These are phyloP conservation scores for Lunasporangiospora selenospora DNA, from an alignment of 192 early-diverging fungal genomes.

Conservation along the genomic window DNA sequence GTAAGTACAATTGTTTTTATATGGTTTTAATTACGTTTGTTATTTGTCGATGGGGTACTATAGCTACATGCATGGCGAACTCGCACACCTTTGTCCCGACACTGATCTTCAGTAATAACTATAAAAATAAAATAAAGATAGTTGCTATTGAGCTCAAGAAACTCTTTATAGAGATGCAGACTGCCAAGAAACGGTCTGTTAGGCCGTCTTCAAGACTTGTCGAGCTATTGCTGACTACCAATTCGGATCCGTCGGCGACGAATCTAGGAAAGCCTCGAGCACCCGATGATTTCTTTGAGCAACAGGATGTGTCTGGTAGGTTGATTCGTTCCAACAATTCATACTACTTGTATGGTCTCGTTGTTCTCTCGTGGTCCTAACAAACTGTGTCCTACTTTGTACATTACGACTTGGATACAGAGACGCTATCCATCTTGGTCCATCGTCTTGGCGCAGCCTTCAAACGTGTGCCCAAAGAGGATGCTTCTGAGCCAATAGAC, in stretches of 20 bases:
- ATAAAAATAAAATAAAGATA: slow-evolving; percentile 36
- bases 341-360: too few species aligned
- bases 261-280: neutral
- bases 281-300: slow-evolving; percentile 19
- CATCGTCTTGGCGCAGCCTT: slow-evolving; percentile 67
- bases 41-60: slow-evolving; percentile 60
- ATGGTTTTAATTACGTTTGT: neutral
- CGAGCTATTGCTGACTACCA: slow-evolving; percentile 47
- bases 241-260: neutral
- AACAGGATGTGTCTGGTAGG: slow-evolving; percentile 76
- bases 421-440: slow-evolving; percentile 77
- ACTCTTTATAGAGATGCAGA: slow-evolving; percentile 17
- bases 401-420: slow-evolving; percentile 45
- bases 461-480: slow-evolving; percentile 32
- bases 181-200: slow-evolving; percentile 11
- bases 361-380: too few species aligned
- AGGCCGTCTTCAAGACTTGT: slow-evolving; percentile 23
- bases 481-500: slow-evolving; percentile 12
- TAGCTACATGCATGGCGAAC: slow-evolving; percentile 58
- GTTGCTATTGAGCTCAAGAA: slow-evolving; percentile 31
- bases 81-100: too few species aligned
- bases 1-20: slow-evolving; percentile 25
- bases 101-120: too few species aligned
- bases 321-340: neutral
- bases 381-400: too few species aligned